A percentile compares a stretch with the other conserved stretches of the same genome.
Evolutionary conservation across 768 basidiomycete genomes (phyloP).

Genomic region (Polyporus arcularius): DNA sequence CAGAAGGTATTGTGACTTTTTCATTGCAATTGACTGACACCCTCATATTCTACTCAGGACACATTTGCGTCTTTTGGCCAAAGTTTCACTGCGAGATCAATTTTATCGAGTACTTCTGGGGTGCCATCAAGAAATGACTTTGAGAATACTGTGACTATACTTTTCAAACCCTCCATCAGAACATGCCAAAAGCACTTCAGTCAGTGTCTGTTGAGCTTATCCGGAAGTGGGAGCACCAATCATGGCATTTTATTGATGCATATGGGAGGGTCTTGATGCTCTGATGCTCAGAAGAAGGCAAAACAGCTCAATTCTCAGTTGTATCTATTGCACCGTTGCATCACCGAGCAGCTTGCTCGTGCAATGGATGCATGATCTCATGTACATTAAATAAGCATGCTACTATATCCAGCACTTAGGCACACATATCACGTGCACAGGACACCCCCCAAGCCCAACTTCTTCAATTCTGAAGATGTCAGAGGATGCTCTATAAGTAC

Average conservation of each 20-base stretch:
- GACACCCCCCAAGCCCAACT: too few species aligned
- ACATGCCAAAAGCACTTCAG: conserved; percentile 24
- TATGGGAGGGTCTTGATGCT: conserved; percentile 30
- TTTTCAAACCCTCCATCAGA: conserved; percentile 27
- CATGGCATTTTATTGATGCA: conserved; percentile 36
- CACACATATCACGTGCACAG: too few species aligned
- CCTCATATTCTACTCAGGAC: conserved; percentile 20
- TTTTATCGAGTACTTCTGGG: conserved; percentile 40
- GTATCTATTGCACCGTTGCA: conserved; percentile 28
- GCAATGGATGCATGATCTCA: neutral
- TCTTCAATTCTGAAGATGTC: too few species aligned
- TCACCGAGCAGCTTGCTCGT: conserved; percentile 15
- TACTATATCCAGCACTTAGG: neutral
- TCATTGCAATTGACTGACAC: neutral
- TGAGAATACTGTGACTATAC: conserved; percentile 29
- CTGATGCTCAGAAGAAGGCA: conserved; percentile 34
- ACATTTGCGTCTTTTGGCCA: conserved; percentile 37
- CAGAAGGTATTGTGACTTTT: neutral
- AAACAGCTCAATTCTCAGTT: conserved; percentile 33
- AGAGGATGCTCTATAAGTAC: too few species aligned
- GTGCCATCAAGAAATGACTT: conserved; percentile 30
- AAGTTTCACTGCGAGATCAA: conserved; percentile 45
- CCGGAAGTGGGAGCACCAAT: conserved; percentile 37
- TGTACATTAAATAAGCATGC: neutral
- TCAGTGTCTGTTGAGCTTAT: conserved; percentile 24